phyloP scores from a whole-genome alignment of 805 yeast species.

The Millerago galiae region DNA sequence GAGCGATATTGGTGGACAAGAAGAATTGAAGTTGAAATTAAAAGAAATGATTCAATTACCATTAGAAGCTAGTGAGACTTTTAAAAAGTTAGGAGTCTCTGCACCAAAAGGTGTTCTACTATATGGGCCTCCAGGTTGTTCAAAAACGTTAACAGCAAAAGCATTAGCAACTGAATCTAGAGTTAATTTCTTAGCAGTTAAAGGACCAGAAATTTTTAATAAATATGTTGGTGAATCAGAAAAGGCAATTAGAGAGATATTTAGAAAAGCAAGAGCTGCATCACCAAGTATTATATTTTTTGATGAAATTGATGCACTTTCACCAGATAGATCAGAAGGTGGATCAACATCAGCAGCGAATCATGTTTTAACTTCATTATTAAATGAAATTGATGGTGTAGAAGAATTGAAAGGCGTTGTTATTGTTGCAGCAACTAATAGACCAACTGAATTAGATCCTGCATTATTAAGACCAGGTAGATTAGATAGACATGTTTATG shows the following conservation, averaged over 20 bases:
- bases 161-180: constrained; percentile 96
- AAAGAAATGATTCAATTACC: constrained; percentile 92
- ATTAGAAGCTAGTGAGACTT: constrained; percentile 71
- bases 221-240: constrained; percentile 96
- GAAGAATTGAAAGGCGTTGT: constrained; percentile 92
- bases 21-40: constrained; percentile 69
- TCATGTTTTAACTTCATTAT: constrained; percentile 81
- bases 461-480: constrained; percentile 95
- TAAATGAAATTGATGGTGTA: constrained; percentile 96
- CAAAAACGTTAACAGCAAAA: constrained; percentile 90
- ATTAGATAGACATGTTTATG: constrained; percentile 87
- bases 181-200: constrained; percentile 85
- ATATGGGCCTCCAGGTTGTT: constrained; percentile 98
- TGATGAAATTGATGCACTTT: constrained; percentile 94
- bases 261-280: constrained; percentile 90
- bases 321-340: constrained; percentile 64
- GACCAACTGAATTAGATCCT: constrained; percentile 90
- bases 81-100: constrained; percentile 66
- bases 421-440: constrained; percentile 91
- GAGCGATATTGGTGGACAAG: constrained; percentile 96
- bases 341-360: constrained; percentile 64
- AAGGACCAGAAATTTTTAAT: constrained; percentile 94
- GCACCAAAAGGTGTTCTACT: constrained; percentile 92
- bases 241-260: constrained; percentile 86
- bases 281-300: constrained; percentile 91